phyloP scores from a whole-genome alignment of 352 stramenopile genomes.

The Aphanomyces stellatus region DNA sequence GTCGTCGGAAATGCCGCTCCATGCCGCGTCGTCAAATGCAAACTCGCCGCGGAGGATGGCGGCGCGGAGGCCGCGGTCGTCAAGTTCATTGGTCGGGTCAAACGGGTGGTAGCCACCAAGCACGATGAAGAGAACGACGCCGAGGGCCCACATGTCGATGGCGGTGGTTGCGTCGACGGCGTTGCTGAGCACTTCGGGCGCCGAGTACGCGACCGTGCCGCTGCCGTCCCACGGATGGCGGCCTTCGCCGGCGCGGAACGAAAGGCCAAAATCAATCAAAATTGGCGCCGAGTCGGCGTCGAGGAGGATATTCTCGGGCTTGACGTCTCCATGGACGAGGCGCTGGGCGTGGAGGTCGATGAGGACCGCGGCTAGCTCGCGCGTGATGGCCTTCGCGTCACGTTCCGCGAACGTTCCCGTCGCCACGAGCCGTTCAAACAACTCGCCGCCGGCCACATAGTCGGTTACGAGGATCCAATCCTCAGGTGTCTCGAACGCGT shows the following conservation, averaged over 20 bases:
- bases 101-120: conserved; percentile 46
- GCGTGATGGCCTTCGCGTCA: conserved; percentile 43
- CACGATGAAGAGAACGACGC: conserved; percentile 47
- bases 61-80: conserved; percentile 31
- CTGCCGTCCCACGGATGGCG: conserved; percentile 21
- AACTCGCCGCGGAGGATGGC: conserved; percentile 32
- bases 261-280: conserved; percentile 17
- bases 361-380: conserved; percentile 55
- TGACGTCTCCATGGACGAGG: conserved; percentile 64
- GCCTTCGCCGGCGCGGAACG: not conserved
- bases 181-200: conserved; percentile 35
- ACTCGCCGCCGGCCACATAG: conserved; percentile 62
- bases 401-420: conserved; percentile 44
- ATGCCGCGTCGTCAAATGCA: conserved; percentile 49
- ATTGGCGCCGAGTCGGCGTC: conserved; percentile 3
- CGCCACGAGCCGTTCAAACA: conserved; percentile 76
- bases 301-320: conserved; percentile 71
- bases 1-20: conserved; percentile 88
- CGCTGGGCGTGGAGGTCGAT: conserved; percentile 63
- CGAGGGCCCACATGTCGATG: conserved; percentile 50
- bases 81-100: conserved; percentile 40
- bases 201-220: conserved; percentile 33
- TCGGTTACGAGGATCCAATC: conserved; percentile 65
- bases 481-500: conserved; percentile 48
- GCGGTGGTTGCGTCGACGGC: conserved; percentile 22